A percentile compares a stretch with the other conserved stretches of the same genome.
Evolutionary conservation across 305 asterid genomes (phyloP).

Genomic region (Fraxinus angustifolia): DNA sequence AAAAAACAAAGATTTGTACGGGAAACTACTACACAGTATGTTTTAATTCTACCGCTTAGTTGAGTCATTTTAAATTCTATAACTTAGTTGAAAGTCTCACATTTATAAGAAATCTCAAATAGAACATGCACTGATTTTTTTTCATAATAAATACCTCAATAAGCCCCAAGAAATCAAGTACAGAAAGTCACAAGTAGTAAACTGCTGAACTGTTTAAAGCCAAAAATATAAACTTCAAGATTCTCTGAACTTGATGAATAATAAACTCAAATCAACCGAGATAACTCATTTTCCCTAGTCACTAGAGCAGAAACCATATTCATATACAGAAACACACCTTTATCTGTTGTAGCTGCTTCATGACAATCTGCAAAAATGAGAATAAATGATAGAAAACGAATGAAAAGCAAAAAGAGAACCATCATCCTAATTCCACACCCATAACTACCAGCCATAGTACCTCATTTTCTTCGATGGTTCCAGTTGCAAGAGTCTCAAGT

Average conservation of each 20-base stretch:
- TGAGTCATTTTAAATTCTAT: background rate
- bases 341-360: slow-evolving; percentile 70
- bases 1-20: background rate
- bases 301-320: background rate
- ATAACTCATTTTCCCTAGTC: slow-evolving; percentile 7
- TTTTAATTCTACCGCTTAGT: background rate
- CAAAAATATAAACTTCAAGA: background rate
- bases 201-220: background rate
- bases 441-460: slow-evolving; percentile 32
- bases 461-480: slow-evolving; percentile 72
- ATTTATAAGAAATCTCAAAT: background rate
- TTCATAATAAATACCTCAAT: background rate
- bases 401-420: slow-evolving; percentile 14
- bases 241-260: background rate
- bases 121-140: background rate
- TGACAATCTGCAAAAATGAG: slow-evolving; percentile 48
- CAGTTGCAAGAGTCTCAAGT: slow-evolving; percentile 69
- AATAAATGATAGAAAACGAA: slow-evolving; percentile 20
- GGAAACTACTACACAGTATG: background rate
- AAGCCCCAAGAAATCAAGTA: background rate
- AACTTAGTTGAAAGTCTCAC: background rate
- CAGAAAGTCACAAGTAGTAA: background rate
- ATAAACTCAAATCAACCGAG: background rate
- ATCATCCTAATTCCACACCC: slow-evolving; percentile 6
- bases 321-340: slow-evolving; percentile 48